phyloP scores from a whole-genome alignment of 225 moss, liverwort and hornwort genomes.

The Lunularia cruciata region DNA sequence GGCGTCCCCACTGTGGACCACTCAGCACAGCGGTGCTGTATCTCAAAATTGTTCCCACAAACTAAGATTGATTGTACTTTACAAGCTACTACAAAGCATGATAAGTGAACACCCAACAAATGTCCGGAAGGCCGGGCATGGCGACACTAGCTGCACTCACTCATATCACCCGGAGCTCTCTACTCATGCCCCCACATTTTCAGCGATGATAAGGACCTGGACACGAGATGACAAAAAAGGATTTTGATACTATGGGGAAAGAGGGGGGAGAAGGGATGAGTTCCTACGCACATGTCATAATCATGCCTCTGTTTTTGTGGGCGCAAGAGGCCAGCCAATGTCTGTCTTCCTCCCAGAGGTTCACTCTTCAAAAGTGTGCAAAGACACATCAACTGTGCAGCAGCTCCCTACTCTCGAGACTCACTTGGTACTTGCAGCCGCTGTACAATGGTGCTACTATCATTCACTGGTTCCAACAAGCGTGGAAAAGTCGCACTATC shows the following conservation, averaged over 20 bases:
- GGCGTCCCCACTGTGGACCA: slow-evolving; percentile 5
- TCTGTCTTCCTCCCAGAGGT: slow-evolving; percentile 23
- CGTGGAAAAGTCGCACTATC: slow-evolving; percentile 22
- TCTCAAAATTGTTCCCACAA: slow-evolving; percentile 29
- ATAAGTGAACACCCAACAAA: slow-evolving; percentile 12
- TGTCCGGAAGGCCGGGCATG: slow-evolving; percentile 12
- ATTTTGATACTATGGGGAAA: slow-evolving; percentile 3
- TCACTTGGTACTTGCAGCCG: slow-evolving; percentile 27
- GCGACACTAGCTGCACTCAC: slow-evolving; percentile 17
- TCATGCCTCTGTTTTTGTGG: slow-evolving; percentile 25
- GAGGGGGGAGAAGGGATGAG: slow-evolving; percentile 1
- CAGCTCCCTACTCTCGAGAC: slow-evolving; percentile 21
- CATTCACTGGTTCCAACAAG: slow-evolving; percentile 17
- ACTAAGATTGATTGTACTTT: slow-evolving; percentile 22
- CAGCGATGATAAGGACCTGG: slow-evolving; percentile 12
- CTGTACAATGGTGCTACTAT: slow-evolving; percentile 22
- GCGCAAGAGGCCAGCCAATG: slow-evolving; percentile 6
- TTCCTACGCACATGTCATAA: slow-evolving; percentile 20
- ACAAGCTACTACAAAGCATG: slow-evolving; percentile 11
- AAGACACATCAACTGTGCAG: slow-evolving; percentile 12
- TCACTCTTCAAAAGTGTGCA: slow-evolving; percentile 22
- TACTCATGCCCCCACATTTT: slow-evolving; percentile 17
- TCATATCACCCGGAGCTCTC: slow-evolving; percentile 1
- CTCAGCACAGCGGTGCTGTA: background rate
- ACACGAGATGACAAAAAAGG: slow-evolving; percentile 24